These are phyloP conservation scores for Pezicula radicicola DNA, from an alignment of 2,329 filamentous ascomycete species.

Conservation along the genomic window DNA sequence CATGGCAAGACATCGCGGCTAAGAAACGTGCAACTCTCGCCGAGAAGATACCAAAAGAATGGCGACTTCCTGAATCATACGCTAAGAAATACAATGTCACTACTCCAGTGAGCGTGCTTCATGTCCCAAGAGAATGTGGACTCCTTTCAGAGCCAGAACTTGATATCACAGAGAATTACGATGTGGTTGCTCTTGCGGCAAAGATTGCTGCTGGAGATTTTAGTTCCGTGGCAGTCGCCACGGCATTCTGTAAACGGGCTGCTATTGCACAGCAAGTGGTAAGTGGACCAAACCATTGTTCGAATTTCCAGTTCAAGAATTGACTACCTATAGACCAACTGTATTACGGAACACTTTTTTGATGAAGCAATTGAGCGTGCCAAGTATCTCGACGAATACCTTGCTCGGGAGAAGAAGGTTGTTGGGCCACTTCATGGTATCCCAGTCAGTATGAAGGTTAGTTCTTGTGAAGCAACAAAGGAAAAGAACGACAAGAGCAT, in stretches of 20 bases:
- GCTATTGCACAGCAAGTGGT: conserved; percentile 49
- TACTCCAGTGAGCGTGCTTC: conserved; percentile 26
- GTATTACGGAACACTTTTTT: conserved; percentile 1
- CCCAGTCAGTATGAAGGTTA: conserved; percentile 13
- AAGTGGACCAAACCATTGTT: too few species aligned
- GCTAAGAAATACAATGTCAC: conserved; percentile 1
- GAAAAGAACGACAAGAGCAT: too few species aligned
- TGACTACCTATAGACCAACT: neutral
- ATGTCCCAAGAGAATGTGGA: conserved; percentile 36
- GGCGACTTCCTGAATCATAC: conserved; percentile 19
- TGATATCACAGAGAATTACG: conserved; percentile 44
- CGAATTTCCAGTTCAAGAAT: neutral
- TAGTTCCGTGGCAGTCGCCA: conserved; percentile 36
- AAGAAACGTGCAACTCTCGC: neutral
- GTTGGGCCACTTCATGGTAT: conserved; percentile 14
- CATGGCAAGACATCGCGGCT: conserved; percentile 1
- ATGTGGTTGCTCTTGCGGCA: conserved; percentile 37
- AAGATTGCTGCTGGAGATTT: conserved; percentile 34
- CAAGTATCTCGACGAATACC: conserved; percentile 2
- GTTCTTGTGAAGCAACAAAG: too few species aligned
- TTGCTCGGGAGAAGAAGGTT: conserved; percentile 26
- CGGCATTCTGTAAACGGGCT: conserved; percentile 42
- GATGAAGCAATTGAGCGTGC: conserved; percentile 1
- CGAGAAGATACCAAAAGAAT: conserved; percentile 29
- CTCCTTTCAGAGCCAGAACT: conserved; percentile 43